Conservation (phyloP, 176 grass and related monocot genomes). For the Themeda triandra region DNA sequence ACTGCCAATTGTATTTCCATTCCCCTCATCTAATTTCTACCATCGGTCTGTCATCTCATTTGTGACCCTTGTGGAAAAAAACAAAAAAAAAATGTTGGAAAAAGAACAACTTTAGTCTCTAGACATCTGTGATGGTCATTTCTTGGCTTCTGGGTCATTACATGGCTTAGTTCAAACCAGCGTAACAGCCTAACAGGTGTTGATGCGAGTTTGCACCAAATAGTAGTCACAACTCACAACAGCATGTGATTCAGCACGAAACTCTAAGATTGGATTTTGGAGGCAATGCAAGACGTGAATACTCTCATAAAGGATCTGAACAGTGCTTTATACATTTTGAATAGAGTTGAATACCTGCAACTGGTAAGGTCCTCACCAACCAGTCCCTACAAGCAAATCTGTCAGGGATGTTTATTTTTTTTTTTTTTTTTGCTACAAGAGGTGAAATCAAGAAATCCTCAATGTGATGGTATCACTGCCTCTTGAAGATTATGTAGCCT, state of each 20-base stretch:
- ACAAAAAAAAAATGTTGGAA: background rate
- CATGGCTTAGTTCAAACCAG: background rate
- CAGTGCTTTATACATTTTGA: background rate
- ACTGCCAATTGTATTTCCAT: background rate
- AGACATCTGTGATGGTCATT: background rate
- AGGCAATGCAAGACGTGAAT: background rate
- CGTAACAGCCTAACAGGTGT: background rate
- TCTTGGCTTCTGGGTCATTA: background rate
- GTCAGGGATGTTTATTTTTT: background rate
- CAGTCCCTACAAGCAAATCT: background rate
- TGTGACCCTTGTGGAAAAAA: background rate
- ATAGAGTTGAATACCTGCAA: background rate
- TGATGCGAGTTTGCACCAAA: background rate
- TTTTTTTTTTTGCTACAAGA: background rate
- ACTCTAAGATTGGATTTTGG: background rate
- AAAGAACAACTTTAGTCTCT: background rate
- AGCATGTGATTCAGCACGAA: background rate
- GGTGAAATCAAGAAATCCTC: background rate
- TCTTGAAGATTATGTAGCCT: background rate
- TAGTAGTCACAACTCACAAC: background rate
- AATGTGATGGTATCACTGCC: background rate
- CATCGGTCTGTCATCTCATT: background rate
- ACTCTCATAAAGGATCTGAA: background rate
- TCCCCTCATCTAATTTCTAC: background rate
- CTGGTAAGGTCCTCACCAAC: background rate